These are phyloP conservation scores for Fusarium graminum DNA, from an alignment of 2,329 filamentous ascomycete species.

Conservation along the genomic window DNA sequence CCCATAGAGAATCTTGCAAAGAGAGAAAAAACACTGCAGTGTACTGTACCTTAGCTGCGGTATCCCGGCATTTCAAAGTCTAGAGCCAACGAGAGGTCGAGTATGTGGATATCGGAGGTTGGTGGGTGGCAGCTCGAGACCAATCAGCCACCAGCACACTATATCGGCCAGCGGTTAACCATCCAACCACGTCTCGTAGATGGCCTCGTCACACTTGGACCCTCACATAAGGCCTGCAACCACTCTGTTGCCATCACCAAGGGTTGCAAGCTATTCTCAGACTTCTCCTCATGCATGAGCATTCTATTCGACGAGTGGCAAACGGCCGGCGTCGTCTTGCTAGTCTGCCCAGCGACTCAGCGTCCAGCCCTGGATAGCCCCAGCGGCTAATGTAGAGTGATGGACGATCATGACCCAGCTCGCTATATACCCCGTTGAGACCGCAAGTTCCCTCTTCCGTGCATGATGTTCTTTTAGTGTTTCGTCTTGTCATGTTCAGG, in stretches of 20 bases:
- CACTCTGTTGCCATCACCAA: slow-evolving; percentile 49
- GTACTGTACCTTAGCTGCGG: background rate
- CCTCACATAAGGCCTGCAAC: slow-evolving; percentile 48
- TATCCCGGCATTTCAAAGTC: slow-evolving; percentile 27
- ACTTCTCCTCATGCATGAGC: slow-evolving; percentile 55
- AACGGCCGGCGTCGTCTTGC: slow-evolving; percentile 34
- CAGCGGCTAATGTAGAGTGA: slow-evolving; percentile 60
- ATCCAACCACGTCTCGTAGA: slow-evolving; percentile 58
- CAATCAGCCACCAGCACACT: slow-evolving; percentile 43
- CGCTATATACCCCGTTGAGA: slow-evolving; percentile 69
- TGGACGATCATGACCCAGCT: slow-evolving; percentile 62
- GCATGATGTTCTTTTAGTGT: slow-evolving; percentile 64
- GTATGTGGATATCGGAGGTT: slow-evolving; percentile 40
- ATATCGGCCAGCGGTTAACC: slow-evolving; percentile 56
- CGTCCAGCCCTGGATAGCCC: slow-evolving; percentile 54
- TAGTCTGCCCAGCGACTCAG: slow-evolving; percentile 56
- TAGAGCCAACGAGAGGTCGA: slow-evolving; percentile 27
- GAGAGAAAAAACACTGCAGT: slow-evolving; percentile 24
- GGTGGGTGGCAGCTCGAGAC: slow-evolving; percentile 28
- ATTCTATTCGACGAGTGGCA: slow-evolving; percentile 50
- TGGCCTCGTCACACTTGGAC: slow-evolving; percentile 41
- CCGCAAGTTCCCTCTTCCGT: slow-evolving; percentile 58
- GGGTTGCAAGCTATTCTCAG: slow-evolving; percentile 55
- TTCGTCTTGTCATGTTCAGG: slow-evolving; percentile 61
- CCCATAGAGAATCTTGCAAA: slow-evolving; percentile 26